Base-by-base conservation (phyloP, 106 monocot species). In the Dioscorea alata region DNA sequence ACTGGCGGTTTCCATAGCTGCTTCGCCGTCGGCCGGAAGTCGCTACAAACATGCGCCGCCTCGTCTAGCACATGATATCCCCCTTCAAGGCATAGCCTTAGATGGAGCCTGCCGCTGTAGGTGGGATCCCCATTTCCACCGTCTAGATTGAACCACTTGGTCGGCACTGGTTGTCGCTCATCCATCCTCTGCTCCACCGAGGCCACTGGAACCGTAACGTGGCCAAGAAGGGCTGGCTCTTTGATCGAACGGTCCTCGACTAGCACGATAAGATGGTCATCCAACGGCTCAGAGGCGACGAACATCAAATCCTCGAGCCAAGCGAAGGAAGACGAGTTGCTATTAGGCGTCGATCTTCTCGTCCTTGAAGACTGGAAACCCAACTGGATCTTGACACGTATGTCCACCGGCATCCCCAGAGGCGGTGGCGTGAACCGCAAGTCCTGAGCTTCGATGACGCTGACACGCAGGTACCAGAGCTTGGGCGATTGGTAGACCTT, bases 401-500 rank as follows among this genome's bases (percentile, higher is more conserved):
- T 70, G 57, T 97, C 92, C 16, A 74, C 48, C 6, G 69, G 75
- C 21, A 54, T 13, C 6, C 79, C 79, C 6, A 75, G 73, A 6
- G 70, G 21, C 25, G 70, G 69, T 12, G 78, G 2, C 7, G 78
- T 13, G n/a, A 90, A 18, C 9, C 79, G 79, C 20, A 99, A 74
- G 65, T 99, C 97, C 73, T 99, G 97, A 12, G 87, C 97, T 65
- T 99, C 92, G 31, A 99, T 85, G 18, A 99, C 77, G 2, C 85
- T 68, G n/a, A 75, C 90, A 1, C 97, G 86, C 8, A 99, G 86
- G 68, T 99, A 92, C 97, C 92, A 99, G 15, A 92, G 81, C 71
- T 99, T 99, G n/a, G 97, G 97, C 7, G 97, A 99, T 57, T 99
- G 92, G 81, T 99, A 99, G 34, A 99, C 92, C 68, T 99, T 99